Base-by-base conservation (phyloP, 331 rosid species). In the Cucumis variabilis region DNA sequence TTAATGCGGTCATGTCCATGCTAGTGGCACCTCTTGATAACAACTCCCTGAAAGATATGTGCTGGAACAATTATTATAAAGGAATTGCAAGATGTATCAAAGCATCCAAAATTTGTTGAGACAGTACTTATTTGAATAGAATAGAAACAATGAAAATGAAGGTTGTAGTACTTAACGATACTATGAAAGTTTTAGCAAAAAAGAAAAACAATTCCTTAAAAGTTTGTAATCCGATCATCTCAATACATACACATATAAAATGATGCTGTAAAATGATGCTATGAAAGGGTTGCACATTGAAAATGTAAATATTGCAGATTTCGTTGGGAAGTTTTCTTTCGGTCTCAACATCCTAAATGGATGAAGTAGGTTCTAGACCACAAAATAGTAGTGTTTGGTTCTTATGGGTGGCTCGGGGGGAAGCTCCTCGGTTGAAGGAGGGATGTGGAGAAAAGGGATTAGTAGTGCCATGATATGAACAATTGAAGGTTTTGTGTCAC, bases 11-110 rank as follows among this genome's bases (percentile, higher is more conserved):
- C 89, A 92, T 25, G 91, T 97, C 99, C 96, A 96, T 96, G 85
- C 94, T 70, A 72, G 93, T 85, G 86, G 90, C 92, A 19, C 98
- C 98, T 92, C 99, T 92, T 82, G 96, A 89, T 21, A 92, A 93
- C 87, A 97, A 87, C 88, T 97, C 99, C 89, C 98, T 91, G 88
- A 94, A 96, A 84, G 98, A 91, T 89, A 97, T 94, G 91, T 94
- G 98, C 93, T 97, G 95, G 63, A 94, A 93, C 41, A 37, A 37
- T 37, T 37, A 37, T 37, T 37, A 37, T 37, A 37, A 37, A 37
- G 41, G 41, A 37, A 4, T 37, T 37, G 41, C 41, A 37, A 37
- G 41, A 37, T 37, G 41, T 37, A 37, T 37, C 41, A 37, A 37
- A 37, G 41, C 41, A 37, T 37, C 41, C 3, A 37, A 37, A 37